Conservation (phyloP, 1,284 basidiomycete genomes). For the Tylopilus sp. region DNA sequence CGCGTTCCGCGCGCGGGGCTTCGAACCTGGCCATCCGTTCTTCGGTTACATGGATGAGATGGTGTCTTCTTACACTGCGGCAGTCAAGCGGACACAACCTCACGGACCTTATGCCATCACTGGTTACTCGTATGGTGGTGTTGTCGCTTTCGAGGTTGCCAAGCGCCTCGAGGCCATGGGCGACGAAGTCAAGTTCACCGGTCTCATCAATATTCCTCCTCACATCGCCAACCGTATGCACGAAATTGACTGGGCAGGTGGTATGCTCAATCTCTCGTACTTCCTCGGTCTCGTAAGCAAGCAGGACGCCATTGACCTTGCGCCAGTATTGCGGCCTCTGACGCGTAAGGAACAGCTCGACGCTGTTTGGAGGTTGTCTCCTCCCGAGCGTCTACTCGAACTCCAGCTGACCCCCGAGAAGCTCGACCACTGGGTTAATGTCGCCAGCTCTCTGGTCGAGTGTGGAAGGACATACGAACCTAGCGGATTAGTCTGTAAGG, state of each 20-base stretch:
- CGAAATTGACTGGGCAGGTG: constrained; percentile 42
- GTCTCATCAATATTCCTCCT: constrained; percentile 46
- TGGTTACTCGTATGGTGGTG: constrained; percentile 52
- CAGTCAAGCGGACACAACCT: constrained; percentile 40
- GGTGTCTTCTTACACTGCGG: constrained; percentile 40
- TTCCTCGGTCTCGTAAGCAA: constrained; percentile 33
- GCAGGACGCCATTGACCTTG: constrained; percentile 25
- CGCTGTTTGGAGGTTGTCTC: constrained; percentile 30
- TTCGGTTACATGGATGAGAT: constrained; percentile 44
- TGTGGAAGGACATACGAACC: constrained; percentile 33
- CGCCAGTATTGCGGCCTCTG: constrained; percentile 19
- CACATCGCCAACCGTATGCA: constrained; percentile 44
- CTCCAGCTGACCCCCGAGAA: constrained; percentile 30
- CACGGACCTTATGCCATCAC: constrained; percentile 46
- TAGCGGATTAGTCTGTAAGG: constrained; percentile 26
- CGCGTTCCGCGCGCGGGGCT: constrained; percentile 45
- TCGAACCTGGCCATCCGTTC: constrained; percentile 40
- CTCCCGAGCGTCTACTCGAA: constrained; percentile 32
- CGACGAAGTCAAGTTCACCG: constrained; percentile 41
- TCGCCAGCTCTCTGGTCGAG: constrained; percentile 33
- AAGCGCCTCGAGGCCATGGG: constrained; percentile 41
- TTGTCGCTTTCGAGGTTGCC: constrained; percentile 47
- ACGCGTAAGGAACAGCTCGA: constrained; percentile 29
- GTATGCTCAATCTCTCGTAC: constrained; percentile 39
- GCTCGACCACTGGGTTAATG: constrained; percentile 34